Percentiles rank a stretch among this genome's conserved stretches.
Evolutionary conservation across 768 basidiomycete species (phyloP).

Genomic region (Collybia mongolica): DNA sequence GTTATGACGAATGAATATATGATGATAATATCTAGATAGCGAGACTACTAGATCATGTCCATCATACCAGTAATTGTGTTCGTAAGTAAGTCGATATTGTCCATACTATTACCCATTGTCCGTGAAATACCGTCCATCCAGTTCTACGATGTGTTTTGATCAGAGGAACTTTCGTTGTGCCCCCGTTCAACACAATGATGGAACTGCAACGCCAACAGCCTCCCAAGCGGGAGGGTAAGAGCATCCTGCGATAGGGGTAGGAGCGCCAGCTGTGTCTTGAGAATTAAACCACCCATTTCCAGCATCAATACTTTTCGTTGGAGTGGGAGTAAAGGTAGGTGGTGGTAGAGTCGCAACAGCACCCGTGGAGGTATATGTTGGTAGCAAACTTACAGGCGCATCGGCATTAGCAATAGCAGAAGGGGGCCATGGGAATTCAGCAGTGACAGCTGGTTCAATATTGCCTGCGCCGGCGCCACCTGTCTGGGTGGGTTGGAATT

Average conservation of each 20-base stretch:
- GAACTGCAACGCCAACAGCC: conserved; percentile 9
- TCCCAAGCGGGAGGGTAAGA: conserved; percentile 49
- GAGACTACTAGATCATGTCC: too few species aligned
- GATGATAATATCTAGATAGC: too few species aligned
- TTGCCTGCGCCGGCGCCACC: conserved; percentile 53
- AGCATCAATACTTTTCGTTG: conserved; percentile 37
- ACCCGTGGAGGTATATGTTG: conserved; percentile 66
- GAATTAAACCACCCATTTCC: conserved; percentile 56
- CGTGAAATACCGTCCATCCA: too few species aligned
- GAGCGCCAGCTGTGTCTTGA: conserved; percentile 45
- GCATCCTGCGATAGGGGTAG: conserved; percentile 51
- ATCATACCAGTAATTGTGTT: too few species aligned
- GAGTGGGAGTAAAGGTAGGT: conserved; percentile 45
- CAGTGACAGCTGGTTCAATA: conserved; percentile 42
- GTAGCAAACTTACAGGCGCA: conserved; percentile 34
- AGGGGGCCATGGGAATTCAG: conserved; percentile 54
- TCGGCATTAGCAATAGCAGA: conserved; percentile 42
- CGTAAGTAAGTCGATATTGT: too few species aligned
- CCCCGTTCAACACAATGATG: neutral
- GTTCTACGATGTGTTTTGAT: too few species aligned
- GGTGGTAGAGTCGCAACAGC: conserved; percentile 55
- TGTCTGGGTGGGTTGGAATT: conserved; percentile 53
- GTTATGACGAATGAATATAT: too few species aligned
- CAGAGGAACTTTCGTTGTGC: neutral
- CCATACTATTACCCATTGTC: too few species aligned